phyloP scores from a whole-genome alignment of 1,284 basidiomycete genomes.

The Irpex lacteus region DNA sequence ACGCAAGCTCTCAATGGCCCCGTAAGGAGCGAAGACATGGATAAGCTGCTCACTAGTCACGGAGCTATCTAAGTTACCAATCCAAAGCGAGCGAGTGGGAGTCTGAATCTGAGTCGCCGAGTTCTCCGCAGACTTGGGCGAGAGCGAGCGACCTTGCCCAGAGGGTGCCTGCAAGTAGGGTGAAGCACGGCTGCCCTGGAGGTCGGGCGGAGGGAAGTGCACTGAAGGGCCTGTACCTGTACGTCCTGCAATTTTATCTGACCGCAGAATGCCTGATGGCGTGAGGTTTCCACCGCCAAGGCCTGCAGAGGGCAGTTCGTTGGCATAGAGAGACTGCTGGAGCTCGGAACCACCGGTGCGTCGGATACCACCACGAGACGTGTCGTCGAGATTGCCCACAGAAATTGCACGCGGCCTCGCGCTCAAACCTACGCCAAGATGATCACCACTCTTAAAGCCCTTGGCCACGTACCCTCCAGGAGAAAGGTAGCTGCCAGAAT shows the following conservation, averaged over 20 bases:
- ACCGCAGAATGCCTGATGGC: constrained; percentile 57
- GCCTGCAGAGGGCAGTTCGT: constrained; percentile 44
- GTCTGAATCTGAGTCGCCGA: constrained; percentile 76
- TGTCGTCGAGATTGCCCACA: constrained; percentile 87
- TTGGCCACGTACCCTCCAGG: constrained; percentile 59
- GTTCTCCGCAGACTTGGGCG: constrained; percentile 68
- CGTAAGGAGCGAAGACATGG: constrained; percentile 93
- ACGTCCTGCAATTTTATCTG: constrained; percentile 49
- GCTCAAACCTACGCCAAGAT: constrained; percentile 45
- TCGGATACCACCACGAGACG: constrained; percentile 55
- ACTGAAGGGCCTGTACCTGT: constrained; percentile 55
- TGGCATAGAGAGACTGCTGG: constrained; percentile 53
- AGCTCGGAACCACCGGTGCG: constrained; percentile 59
- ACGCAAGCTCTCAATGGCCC: constrained; percentile 92
- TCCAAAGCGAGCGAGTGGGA: constrained; percentile 95
- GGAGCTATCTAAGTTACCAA: constrained; percentile 92
- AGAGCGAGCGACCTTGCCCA: constrained; percentile 66
- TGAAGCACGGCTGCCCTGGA: constrained; percentile 54
- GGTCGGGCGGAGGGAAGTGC: constrained; percentile 65
- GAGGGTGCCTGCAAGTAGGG: constrained; percentile 64
- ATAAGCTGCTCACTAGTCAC: constrained; percentile 94
- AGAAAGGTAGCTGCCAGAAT: constrained; percentile 48
- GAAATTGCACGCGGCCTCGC: constrained; percentile 87
- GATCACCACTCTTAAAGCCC: constrained; percentile 71
- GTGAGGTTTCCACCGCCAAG: constrained; percentile 38